Conservation (phyloP, 2,329 filamentous ascomycete species). For the Aureobasidium mangrovei region DNA sequence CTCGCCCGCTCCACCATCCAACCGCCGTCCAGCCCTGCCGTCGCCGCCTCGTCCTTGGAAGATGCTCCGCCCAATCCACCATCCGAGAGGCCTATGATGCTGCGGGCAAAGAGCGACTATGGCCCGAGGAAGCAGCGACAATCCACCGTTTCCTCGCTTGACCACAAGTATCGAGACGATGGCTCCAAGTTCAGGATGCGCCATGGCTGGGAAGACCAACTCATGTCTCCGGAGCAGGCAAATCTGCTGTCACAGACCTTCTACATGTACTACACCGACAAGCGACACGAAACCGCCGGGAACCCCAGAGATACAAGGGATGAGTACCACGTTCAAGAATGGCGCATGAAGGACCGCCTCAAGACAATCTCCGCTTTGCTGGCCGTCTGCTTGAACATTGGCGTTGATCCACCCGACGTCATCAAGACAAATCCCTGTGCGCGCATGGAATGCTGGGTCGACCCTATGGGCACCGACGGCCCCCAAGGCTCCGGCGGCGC, state of each 20-base stretch:
- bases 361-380: constrained; percentile 96
- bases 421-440: constrained; percentile 90
- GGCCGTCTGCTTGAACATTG: constrained; percentile 91
- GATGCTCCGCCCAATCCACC: background rate
- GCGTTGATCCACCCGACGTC: constrained; percentile 93
- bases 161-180: constrained; percentile 28
- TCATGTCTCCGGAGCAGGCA: constrained; percentile 83
- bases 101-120: constrained; percentile 47
- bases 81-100: constrained; percentile 27
- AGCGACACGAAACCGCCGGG: constrained; percentile 89
- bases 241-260: constrained; percentile 80
- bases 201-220: constrained; percentile 88
- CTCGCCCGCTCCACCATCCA: background rate
- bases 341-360: constrained; percentile 91
- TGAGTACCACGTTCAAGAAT: constrained; percentile 60
- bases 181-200: constrained; percentile 44
- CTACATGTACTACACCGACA: constrained; percentile 99
- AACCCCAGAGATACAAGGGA: constrained; percentile 54
- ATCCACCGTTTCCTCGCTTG: constrained; percentile 8
- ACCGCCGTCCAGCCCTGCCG: background rate
- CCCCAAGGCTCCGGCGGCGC: constrained; percentile 41
- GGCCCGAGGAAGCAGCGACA: constrained; percentile 28
- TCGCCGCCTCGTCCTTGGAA: background rate
- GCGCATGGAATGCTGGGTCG: constrained; percentile 93
- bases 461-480: constrained; percentile 71